Evolutionary conservation across 495 filamentous ascomycete genomes (phyloP), one percentile per base, ranked within the genome.

Genomic region (Lichenothelia convexa): DNA sequence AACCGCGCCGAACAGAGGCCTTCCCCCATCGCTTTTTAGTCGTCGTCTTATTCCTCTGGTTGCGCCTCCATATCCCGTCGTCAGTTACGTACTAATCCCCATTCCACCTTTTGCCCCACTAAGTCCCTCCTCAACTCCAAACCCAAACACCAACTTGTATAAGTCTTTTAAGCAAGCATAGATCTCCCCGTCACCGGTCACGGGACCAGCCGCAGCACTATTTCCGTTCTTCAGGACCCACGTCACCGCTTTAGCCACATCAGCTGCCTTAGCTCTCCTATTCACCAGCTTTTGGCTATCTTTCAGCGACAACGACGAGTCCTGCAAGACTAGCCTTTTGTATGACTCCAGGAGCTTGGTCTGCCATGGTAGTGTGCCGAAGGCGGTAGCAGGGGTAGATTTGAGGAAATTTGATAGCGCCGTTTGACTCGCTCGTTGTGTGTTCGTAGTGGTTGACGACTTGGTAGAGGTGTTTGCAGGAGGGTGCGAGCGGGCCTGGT

Each of bases 101-200:
- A n/a, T n/a, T n/a, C n/a, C n/a, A n/a, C n/a, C n/a, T n/a, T n/a
- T n/a, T n/a, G n/a, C n/a, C n/a, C n/a, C n/a, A n/a, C n/a, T n/a
- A n/a, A n/a, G n/a, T n/a, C n/a, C 74, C 43, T 89, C 84, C 41
- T 91, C 80, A 18, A 78, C 48, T 38, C 76, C 71, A 49, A 82
- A 81, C 0, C 84, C 82, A 56, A 87, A 85, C 2, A 92, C 82
- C n/a, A 84, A 60, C 32, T 71, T 66, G 58, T 75, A 92, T 7
- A 93, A 57, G 52, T 92, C 85, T 17, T 67, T 64, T 42, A 92
- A 56, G 68, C 81, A 92, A 15, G 59, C 59, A 51, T 84, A 80
- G 43, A 74, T 63, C 31, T 71, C 73, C 21, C 56, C 61, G 39
- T 72, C 67, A 31, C 68, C 64, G 72, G 89, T 80, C n/a, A n/a